Evolutionary conservation across 2,329 filamentous ascomycete genomes (phyloP).

Genomic region (Ascochyta viciae-villosae): DNA sequence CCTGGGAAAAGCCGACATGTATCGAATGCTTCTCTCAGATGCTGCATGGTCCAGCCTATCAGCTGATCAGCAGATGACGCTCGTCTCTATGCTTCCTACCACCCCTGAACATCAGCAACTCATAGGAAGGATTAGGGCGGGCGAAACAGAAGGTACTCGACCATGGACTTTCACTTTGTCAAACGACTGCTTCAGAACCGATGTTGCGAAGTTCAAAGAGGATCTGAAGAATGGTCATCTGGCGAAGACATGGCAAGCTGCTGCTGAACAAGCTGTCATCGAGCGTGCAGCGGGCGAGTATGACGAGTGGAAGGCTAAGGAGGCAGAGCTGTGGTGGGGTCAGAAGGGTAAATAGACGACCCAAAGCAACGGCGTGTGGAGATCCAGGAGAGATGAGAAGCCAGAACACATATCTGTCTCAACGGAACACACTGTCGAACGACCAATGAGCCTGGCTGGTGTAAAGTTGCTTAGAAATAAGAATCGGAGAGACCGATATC

Average conservation of each 20-base stretch:
- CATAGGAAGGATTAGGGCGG: slow-evolving; percentile 20
- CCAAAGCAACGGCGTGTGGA: neutral
- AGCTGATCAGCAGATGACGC: slow-evolving; percentile 24
- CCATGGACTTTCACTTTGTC: slow-evolving; percentile 33
- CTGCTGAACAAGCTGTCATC: slow-evolving; percentile 61
- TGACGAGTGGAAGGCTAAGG: slow-evolving; percentile 62
- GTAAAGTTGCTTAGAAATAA: neutral
- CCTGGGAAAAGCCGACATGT: slow-evolving; percentile 43
- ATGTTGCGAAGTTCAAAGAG: slow-evolving; percentile 61
- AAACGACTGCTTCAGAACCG: slow-evolving; percentile 59
- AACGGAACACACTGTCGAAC: neutral
- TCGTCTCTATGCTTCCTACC: slow-evolving; percentile 36
- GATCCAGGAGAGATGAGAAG: neutral
- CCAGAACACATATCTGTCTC: neutral
- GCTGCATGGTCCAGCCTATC: slow-evolving; percentile 41
- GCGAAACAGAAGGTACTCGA: slow-evolving; percentile 23
- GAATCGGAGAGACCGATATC: neutral
- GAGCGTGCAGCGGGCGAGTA: slow-evolving; percentile 62
- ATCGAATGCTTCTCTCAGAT: slow-evolving; percentile 43
- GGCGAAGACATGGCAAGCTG: slow-evolving; percentile 63
- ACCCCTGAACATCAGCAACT: slow-evolving; percentile 25
- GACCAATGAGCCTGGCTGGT: neutral
- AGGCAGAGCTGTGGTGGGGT: slow-evolving; percentile 65
- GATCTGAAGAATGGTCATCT: slow-evolving; percentile 64
- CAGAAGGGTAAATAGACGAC: slow-evolving; percentile 55